Conservation (phyloP, 1,139 yeast genomes). For the Magnusiomyces tetraspermus region DNA sequence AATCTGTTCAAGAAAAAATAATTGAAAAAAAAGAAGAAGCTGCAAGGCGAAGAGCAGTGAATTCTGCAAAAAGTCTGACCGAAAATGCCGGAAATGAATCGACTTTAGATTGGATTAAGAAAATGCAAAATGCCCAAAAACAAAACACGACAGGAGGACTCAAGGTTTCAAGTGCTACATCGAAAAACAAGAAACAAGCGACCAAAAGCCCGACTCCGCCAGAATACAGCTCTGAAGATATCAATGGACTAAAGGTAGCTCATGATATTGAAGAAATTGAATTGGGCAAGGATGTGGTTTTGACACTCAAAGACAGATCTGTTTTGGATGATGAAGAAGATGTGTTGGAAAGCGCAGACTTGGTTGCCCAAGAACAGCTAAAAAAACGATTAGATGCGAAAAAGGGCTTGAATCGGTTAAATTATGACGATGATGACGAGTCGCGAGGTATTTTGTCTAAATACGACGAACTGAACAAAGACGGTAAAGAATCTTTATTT, state of each 20-base stretch:
- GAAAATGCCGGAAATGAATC: slow-evolving; percentile 20
- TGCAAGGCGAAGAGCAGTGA: slow-evolving; percentile 21
- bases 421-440: slow-evolving; percentile 23
- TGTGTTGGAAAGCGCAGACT: slow-evolving; percentile 40
- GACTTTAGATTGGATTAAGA: slow-evolving; percentile 19
- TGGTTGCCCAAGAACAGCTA: slow-evolving; percentile 32
- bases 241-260: slow-evolving; percentile 38
- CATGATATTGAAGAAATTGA: slow-evolving; percentile 40
- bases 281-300: slow-evolving; percentile 41
- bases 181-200: no score
- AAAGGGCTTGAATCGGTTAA: slow-evolving; percentile 24
- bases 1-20: slow-evolving; percentile 16
- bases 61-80: slow-evolving; percentile 25
- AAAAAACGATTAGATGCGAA: slow-evolving; percentile 28
- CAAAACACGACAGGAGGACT: slow-evolving; percentile 13
- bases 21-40: slow-evolving; percentile 19
- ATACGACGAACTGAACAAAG: slow-evolving; percentile 23
- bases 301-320: slow-evolving; percentile 56
- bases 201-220: slow-evolving; percentile 1
- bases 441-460: slow-evolving; percentile 19
- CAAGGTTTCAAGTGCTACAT: slow-evolving; percentile 1
- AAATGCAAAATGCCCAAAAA: slow-evolving; percentile 15
- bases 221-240: slow-evolving; percentile 24
- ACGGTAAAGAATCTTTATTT: slow-evolving; percentile 21
- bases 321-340: slow-evolving; percentile 42